Conservation (phyloP, 2,329 filamentous ascomycete genomes). For the Diplocarpon rosae region DNA sequence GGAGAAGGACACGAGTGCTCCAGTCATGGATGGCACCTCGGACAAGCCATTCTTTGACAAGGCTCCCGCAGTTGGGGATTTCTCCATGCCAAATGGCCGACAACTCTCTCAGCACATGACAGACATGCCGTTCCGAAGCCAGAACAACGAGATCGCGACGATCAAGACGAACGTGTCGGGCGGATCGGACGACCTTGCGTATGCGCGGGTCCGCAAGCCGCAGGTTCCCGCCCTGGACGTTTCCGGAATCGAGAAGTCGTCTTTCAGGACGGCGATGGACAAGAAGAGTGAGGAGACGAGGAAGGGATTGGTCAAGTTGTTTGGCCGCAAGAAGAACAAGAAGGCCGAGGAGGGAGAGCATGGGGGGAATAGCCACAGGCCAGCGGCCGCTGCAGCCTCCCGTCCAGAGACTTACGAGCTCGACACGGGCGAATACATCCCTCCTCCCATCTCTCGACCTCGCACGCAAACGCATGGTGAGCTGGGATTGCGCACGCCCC, state of each 20-base stretch:
- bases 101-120: constrained; percentile 1
- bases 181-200: constrained; percentile 11
- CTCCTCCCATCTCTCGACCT: background rate
- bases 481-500: constrained; percentile 24
- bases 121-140: constrained; percentile 4
- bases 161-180: constrained; percentile 8
- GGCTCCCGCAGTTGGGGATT: constrained; percentile 12
- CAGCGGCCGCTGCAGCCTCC: constrained; percentile 9
- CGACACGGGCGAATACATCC: constrained; percentile 10
- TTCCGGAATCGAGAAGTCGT: constrained; percentile 44
- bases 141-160: constrained; percentile 2
- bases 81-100: constrained; percentile 11
- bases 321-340: constrained; percentile 38
- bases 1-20: constrained; percentile 2
- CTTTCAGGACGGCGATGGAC: constrained; percentile 40
- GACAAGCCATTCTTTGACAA: constrained; percentile 8
- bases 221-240: constrained; percentile 29
- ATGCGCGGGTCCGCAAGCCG: constrained; percentile 14
- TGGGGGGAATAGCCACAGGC: constrained; percentile 3
- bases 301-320: constrained; percentile 42
- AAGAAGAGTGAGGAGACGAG: constrained; percentile 45
- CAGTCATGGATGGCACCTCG: background rate
- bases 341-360: constrained; percentile 4
- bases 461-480: constrained; percentile 5
- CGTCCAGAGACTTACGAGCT: constrained; percentile 11